phyloP scores from a whole-genome alignment of 257 asterid species.

The Solanum infundibuliforme region DNA sequence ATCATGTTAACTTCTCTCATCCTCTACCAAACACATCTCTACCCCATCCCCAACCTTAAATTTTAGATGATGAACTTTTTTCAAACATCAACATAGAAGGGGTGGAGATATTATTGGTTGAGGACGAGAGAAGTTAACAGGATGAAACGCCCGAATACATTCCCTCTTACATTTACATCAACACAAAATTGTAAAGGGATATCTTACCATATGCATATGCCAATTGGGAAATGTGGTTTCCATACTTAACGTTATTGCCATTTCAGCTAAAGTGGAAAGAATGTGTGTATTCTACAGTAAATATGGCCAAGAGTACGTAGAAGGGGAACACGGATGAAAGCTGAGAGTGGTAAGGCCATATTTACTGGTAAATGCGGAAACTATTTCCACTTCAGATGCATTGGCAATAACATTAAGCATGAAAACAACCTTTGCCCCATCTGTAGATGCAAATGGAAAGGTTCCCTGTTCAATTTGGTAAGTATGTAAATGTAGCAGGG shows the following conservation, averaged over 20 bases:
- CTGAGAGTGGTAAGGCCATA: background rate
- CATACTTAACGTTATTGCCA: too few species aligned
- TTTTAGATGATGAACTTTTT: background rate
- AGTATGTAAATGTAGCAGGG: background rate
- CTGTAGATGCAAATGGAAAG: background rate
- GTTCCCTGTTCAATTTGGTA: background rate
- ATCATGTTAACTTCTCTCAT: background rate
- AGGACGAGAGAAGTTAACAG: background rate
- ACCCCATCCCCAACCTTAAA: background rate
- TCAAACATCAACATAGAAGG: background rate
- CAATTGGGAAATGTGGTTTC: background rate
- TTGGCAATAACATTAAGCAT: background rate
- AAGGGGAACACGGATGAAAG: background rate
- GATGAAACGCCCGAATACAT: background rate
- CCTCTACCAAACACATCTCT: background rate
- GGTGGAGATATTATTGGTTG: background rate
- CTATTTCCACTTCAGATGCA: background rate
- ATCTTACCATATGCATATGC: too few species aligned
- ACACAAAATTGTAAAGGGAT: background rate
- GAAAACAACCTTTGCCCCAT: background rate
- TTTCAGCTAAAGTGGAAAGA: background rate
- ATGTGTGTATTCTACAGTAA: background rate
- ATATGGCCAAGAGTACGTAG: background rate
- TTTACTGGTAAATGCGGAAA: too few species aligned
- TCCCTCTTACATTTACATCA: background rate